Conservation (phyloP, 2,329 filamentous ascomycete genomes). For the Chrysosporium queenslandicum region DNA sequence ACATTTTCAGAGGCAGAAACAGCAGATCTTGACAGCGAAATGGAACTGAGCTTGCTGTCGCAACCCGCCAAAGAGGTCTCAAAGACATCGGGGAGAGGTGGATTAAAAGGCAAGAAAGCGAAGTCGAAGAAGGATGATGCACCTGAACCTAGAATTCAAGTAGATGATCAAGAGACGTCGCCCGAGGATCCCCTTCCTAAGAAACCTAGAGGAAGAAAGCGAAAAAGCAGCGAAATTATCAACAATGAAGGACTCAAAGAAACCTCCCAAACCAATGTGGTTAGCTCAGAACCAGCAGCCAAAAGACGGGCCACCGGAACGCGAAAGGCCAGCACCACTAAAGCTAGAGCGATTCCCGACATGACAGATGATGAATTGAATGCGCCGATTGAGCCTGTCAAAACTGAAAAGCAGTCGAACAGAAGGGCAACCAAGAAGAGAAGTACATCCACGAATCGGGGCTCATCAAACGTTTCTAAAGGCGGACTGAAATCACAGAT, state of each 20-base stretch:
- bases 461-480: slow-evolving; percentile 41
- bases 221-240: slow-evolving; percentile 49
- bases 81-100: slow-evolving; percentile 32
- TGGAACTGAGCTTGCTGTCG: slow-evolving; percentile 50
- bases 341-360: slow-evolving; percentile 17
- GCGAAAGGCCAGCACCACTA: slow-evolving; percentile 41
- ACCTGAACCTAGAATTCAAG: background rate
- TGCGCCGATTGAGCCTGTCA: slow-evolving; percentile 1
- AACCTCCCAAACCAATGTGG: slow-evolving; percentile 10
- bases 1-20: slow-evolving; percentile 38
- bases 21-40: slow-evolving; percentile 39
- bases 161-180: background rate
- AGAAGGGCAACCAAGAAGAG: slow-evolving; percentile 37
- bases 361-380: slow-evolving; percentile 21
- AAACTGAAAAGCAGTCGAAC: slow-evolving; percentile 25
- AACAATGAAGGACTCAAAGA: slow-evolving; percentile 21
- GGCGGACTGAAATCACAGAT: slow-evolving; percentile 38
- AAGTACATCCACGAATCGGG: slow-evolving; percentile 38
- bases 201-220: slow-evolving; percentile 48
- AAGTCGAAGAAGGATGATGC: slow-evolving; percentile 2
- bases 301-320: slow-evolving; percentile 51
- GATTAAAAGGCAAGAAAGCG: slow-evolving; percentile 26
- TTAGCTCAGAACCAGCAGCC: slow-evolving; percentile 34
- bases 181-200: slow-evolving; percentile 30
- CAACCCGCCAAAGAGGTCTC: slow-evolving; percentile 47